Base-by-base conservation (phyloP, 108 stramenopile species). In the Fragilariopsis cylindrus region DNA sequence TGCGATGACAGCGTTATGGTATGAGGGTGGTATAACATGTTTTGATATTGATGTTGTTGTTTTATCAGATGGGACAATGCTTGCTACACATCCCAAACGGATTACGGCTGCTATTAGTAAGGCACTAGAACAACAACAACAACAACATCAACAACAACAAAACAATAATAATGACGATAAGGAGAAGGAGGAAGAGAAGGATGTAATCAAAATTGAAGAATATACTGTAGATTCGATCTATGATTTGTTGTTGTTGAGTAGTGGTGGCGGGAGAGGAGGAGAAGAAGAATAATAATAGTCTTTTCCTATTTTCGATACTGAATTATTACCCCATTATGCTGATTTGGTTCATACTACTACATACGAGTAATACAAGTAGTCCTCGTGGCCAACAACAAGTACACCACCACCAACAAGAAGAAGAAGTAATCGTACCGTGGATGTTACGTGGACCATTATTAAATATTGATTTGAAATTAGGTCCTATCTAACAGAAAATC, bases 1-100 rank as follows among this genome's bases (percentile, higher is more conserved):
- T 13, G 67, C 67, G 48, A 68, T 68, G 67, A 48, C 48, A 41
- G 49, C 67, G 43, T 44, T 68, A 3, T 68, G 67, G 67, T 11
- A 68, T 44, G 50, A n/a, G 4, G 67, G 67, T 48, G 62, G 62
- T 9, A 48, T 68, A 2, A 15, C 47, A 16, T 68, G 67, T 48
- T 68, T 68, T 48, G 48, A 68, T 44, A 40, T 68, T 39, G 67
- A 68, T 47, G 67, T 68, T 18, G 49, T 68, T 11, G 16, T 16
- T 5, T 21, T 68, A 13, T 52, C 48, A 39, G 67, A 68, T 30
- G 67, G 67, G 12, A 68, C 13, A 16, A 18, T 68, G 49, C 7
- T 68, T 47, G 48, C 67, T 12, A 45, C 67, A 5, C 67, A 68
- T 21, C 67, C 67, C 0, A 48, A 48, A 44, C 67, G 67, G 12